A percentile compares a stretch with the other conserved stretches of the same genome.
phyloP scores from a whole-genome alignment of 371 early-diverging fungal genomes.

The Actinomortierella ambigua region DNA sequence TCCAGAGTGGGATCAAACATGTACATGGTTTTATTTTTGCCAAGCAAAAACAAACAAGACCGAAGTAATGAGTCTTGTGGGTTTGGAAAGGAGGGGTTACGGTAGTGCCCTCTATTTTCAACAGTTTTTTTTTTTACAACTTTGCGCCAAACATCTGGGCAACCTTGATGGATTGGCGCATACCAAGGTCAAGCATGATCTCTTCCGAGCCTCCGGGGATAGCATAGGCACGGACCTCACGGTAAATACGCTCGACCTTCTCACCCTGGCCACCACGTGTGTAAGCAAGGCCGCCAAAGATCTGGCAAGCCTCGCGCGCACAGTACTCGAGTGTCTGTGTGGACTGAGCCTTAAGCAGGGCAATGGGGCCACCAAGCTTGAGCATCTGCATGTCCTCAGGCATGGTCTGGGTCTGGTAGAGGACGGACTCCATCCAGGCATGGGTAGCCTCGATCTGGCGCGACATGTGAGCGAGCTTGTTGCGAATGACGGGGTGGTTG shows the following conservation, averaged over 20 bases:
- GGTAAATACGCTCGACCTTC: conserved; percentile 84
- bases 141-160: conserved; percentile 60
- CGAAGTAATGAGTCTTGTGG: too few species aligned
- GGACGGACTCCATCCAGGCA: conserved; percentile 80
- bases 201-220: conserved; percentile 94
- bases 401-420: conserved; percentile 72
- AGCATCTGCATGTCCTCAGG: conserved; percentile 69
- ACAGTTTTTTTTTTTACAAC: conserved; percentile 11
- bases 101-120: too few species aligned
- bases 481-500: conserved; percentile 73
- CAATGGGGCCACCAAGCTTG: conserved; percentile 87
- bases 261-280: conserved; percentile 85
- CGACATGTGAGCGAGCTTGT: conserved; percentile 79
- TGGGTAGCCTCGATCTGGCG: conserved; percentile 88
- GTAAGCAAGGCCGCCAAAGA: conserved; percentile 90
- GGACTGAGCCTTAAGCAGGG: conserved; percentile 84
- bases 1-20: too few species aligned
- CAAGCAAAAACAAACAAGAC: too few species aligned
- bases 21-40: too few species aligned
- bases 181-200: conserved; percentile 80
- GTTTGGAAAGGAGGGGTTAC: too few species aligned
- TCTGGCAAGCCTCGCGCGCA: conserved; percentile 90
- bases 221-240: conserved; percentile 87
- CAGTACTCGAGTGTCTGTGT: conserved; percentile 89
- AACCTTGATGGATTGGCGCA: conserved; percentile 78